Evolutionary conservation across 768 basidiomycete genomes (phyloP), one percentile per base, ranked within the genome.

Genomic region (Porphyrellus cyaneotinctus): DNA sequence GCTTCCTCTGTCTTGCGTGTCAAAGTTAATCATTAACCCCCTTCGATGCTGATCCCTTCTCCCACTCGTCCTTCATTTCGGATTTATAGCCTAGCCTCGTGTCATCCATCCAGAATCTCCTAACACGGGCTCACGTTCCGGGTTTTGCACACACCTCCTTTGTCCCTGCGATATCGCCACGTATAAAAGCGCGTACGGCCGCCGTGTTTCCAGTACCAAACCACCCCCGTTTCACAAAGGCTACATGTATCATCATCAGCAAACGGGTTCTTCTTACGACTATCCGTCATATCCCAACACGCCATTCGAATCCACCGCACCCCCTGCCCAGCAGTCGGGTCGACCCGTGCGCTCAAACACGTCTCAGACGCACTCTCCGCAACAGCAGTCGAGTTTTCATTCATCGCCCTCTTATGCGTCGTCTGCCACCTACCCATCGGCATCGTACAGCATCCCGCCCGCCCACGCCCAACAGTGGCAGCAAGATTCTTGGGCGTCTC

Each of bases 161-260:
- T 51, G 56, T 57, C 59, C 66, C 56, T 64, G 65, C 58, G 56
- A 58, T 64, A 68, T 62, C 62, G 47, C 58, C 52, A 48, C 59
- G 43, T 54, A 66, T 69, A 67, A 67, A 66, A 64, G 64, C 70
- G 52, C 64, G 56, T 33, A 22, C 51, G 49, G 47, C 52, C 55
- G 54, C 59, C 57, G 54, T 56, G 53, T 48, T 42, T 56, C 58
- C 58, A 53, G 39, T 53, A 43, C 18, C 57, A 49, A 44, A 39
- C 54, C 58, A 78, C 78, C 78, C 73, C 80, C 33, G 70, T 80
- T 38, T 79, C 80, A 6, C 41, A 72, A 75, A 47, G 74, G 78
- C 53, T 82, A 82, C 61, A 72, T 82, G 66, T 85, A 85, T 64
- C 74, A 75, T 48, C 70, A 75, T 53, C 72, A 77, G 47, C 75